Evolutionary conservation across 202 grass and related monocot species (phyloP).

Genomic region (Setaria viridis): DNA sequence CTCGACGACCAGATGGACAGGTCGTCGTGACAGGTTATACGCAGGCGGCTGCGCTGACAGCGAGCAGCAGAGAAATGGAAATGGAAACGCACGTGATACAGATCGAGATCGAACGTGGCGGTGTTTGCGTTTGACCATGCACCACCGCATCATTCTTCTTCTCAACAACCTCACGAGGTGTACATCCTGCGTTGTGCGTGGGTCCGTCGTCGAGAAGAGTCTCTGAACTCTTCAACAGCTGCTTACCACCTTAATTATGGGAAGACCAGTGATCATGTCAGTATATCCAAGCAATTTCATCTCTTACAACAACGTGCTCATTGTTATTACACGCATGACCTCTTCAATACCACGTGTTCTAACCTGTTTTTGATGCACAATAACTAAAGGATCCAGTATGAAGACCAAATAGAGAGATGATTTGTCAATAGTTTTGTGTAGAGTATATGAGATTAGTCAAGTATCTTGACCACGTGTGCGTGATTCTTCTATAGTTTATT

Average conservation of each 20-base stretch:
- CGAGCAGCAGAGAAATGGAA: background rate
- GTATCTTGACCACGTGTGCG: background rate
- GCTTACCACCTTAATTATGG: background rate
- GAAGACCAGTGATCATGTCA: background rate
- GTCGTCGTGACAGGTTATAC: background rate
- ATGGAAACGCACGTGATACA: background rate
- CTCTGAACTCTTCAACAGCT: no score
- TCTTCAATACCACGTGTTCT: background rate
- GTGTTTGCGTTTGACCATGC: background rate
- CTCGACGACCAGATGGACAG: background rate
- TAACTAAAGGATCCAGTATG: background rate
- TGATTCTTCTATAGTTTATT: background rate
- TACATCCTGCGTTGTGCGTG: no score
- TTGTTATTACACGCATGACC: background rate
- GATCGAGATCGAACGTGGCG: background rate
- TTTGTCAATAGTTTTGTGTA: no score
- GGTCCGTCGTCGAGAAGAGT: no score
- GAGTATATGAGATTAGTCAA: background rate
- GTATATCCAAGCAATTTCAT: no score
- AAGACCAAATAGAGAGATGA: background rate
- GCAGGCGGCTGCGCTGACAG: background rate
- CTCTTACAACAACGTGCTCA: background rate
- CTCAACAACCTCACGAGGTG: no score
- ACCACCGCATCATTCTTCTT: background rate
- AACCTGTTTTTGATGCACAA: background rate